phyloP scores from a whole-genome alignment of 352 stramenopile genomes.

The Phytophthora ramorum region DNA sequence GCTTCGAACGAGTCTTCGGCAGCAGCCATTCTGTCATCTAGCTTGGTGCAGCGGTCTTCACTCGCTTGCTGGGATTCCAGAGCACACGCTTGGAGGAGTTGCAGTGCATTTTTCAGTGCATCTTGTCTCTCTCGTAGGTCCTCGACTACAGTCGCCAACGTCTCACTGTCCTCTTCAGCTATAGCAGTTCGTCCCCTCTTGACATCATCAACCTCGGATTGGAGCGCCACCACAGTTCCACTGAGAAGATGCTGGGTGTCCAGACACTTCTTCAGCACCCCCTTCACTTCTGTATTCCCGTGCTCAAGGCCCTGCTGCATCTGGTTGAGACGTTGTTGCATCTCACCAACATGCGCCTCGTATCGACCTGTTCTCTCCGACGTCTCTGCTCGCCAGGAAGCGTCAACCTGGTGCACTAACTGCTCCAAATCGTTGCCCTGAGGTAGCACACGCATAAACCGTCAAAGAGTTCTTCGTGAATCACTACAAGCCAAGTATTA shows the following conservation, averaged over 20 bases:
- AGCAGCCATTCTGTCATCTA: slow-evolving; percentile 45
- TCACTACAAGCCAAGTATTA: not conserved
- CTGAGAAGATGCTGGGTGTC: slow-evolving; percentile 72
- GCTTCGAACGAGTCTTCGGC: slow-evolving; percentile 54
- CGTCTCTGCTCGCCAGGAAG: slow-evolving; percentile 29
- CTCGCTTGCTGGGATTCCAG: slow-evolving; percentile 47
- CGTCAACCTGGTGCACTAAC: slow-evolving; percentile 33
- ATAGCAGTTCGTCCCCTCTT: slow-evolving; percentile 16
- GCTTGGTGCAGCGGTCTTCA: slow-evolving; percentile 35
- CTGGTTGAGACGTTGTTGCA: slow-evolving; percentile 31
- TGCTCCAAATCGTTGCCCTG: slow-evolving; percentile 43
- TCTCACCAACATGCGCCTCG: slow-evolving; percentile 15
- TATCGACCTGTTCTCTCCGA: slow-evolving; percentile 11
- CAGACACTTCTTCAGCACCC: slow-evolving; percentile 57
- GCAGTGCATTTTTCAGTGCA: slow-evolving; percentile 53
- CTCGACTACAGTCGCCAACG: slow-evolving; percentile 38
- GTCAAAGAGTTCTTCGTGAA: not conserved
- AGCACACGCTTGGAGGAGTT: slow-evolving; percentile 52
- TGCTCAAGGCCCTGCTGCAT: slow-evolving; percentile 25
- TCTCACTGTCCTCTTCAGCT: slow-evolving; percentile 6
- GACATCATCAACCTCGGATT: slow-evolving; percentile 56
- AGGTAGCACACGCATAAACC: not conserved
- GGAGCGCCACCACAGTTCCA: slow-evolving; percentile 59
- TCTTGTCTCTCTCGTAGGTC: slow-evolving; percentile 59
- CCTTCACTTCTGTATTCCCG: slow-evolving; percentile 51